A percentile compares a stretch with the other conserved stretches of the same genome.
phyloP scores from a whole-genome alignment of 345 rosid genomes.

The Ricinus communis region DNA sequence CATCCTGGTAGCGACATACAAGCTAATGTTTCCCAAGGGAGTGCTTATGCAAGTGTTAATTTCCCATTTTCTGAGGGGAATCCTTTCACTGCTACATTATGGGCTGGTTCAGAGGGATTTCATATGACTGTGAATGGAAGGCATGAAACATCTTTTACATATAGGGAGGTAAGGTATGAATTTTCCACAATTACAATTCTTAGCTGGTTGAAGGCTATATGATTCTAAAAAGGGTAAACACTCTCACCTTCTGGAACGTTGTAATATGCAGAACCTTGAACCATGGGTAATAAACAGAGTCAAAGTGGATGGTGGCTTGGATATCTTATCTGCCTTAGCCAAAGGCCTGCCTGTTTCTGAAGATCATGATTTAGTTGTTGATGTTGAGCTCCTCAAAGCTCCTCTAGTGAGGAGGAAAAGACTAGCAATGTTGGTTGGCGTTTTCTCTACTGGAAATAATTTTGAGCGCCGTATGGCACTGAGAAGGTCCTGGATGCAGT shows the following conservation, averaged over 20 bases:
- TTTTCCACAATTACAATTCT: conserved; percentile 9
- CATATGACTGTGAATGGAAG: conserved; percentile 89
- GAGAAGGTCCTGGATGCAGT: conserved; percentile 94
- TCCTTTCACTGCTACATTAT: conserved; percentile 75
- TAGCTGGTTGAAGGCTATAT: background rate
- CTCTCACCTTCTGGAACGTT: conserved; percentile 6
- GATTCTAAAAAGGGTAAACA: conserved; percentile 11
- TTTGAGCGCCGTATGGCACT: conserved; percentile 88
- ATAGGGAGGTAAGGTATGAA: conserved; percentile 65
- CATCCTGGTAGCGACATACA: conserved; percentile 27
- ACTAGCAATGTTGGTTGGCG: conserved; percentile 64
- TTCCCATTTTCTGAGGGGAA: conserved; percentile 76
- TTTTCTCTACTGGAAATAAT: conserved; percentile 90
- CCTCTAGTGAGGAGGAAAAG: conserved; percentile 46
- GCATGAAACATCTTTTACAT: conserved; percentile 79
- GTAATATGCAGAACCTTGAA: conserved; percentile 67
- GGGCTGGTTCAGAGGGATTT: conserved; percentile 82
- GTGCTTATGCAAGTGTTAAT: conserved; percentile 47
- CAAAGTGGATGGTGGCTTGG: conserved; percentile 60
- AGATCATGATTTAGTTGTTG: conserved; percentile 53
- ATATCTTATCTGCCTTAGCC: conserved; percentile 59
- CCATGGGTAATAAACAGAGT: conserved; percentile 71
- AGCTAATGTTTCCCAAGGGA: conserved; percentile 39
- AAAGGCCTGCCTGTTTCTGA: conserved; percentile 75
- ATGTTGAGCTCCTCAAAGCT: conserved; percentile 69